phyloP scores from a whole-genome alignment of 768 basidiomycete genomes.

The Tylopilus balloui region DNA sequence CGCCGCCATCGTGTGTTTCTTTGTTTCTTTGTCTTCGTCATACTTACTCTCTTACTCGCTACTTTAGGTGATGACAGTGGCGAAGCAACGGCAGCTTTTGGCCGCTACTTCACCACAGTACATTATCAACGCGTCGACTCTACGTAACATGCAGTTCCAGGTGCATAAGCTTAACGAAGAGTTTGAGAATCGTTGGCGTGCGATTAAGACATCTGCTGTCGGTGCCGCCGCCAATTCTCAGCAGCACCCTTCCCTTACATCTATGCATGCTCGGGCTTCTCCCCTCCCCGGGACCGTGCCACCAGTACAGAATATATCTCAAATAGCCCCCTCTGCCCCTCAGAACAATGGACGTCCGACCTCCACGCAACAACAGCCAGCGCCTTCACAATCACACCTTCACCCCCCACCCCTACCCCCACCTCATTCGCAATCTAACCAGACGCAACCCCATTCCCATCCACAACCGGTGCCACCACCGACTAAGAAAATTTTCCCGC shows the following conservation, averaged over 20 bases:
- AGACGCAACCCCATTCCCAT: conserved; percentile 5
- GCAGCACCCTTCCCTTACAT: neutral
- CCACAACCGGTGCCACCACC: conserved; percentile 5
- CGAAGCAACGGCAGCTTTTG: conserved; percentile 31
- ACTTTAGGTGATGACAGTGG: conserved; percentile 41
- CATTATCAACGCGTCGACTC: conserved; percentile 33
- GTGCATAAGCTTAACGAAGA: conserved; percentile 39
- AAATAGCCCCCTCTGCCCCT: conserved; percentile 19
- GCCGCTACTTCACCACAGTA: conserved; percentile 26
- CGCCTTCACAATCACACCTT: conserved; percentile 10
- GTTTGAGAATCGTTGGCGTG: conserved; percentile 31
- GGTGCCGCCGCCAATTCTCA: conserved; percentile 6
- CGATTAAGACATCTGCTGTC: conserved; percentile 17
- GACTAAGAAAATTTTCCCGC: conserved; percentile 17
- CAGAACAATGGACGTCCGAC: conserved; percentile 27
- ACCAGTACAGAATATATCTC: conserved; percentile 17
- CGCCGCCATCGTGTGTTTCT: conserved; percentile 48
- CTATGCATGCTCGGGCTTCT: conserved; percentile 5
- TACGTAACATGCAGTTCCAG: conserved; percentile 45
- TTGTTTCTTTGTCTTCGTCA: conserved; percentile 12
- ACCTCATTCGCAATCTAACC: conserved; percentile 9
- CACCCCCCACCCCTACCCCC: conserved; percentile 2
- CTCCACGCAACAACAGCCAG: conserved; percentile 21
- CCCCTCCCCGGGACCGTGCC: conserved; percentile 18
- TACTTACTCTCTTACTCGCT: conserved; percentile 6